A percentile compares a stretch with the other conserved stretches of the same genome.
Conservation (phyloP, 805 yeast species). For the Candida adriatica region DNA sequence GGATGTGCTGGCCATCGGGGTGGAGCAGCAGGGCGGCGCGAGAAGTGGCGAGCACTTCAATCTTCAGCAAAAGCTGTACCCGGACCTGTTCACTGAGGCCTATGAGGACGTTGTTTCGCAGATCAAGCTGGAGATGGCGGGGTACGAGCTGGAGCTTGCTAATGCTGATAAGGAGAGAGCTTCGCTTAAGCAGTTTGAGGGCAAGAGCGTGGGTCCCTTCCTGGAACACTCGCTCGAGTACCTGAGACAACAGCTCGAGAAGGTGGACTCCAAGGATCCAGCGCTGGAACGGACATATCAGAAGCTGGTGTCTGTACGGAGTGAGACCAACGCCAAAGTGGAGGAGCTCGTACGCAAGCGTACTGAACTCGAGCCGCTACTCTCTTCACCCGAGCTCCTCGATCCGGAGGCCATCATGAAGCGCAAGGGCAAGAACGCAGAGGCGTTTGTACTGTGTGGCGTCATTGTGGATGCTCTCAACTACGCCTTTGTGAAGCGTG, state of each 20-base stretch:
- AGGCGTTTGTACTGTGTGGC: slow-evolving; percentile 34
- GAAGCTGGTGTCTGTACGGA: slow-evolving; percentile 4
- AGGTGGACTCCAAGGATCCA: slow-evolving; percentile 8
- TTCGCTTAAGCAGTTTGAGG: slow-evolving; percentile 24
- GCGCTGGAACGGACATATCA: slow-evolving; percentile 6
- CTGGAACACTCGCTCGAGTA: slow-evolving; percentile 23
- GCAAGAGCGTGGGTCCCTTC: slow-evolving; percentile 24
- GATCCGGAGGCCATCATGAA: slow-evolving; percentile 24
- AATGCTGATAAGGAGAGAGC: neutral
- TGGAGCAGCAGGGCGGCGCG: neutral
- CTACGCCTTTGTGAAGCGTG: slow-evolving; percentile 25
- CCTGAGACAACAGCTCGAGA: slow-evolving; percentile 15
- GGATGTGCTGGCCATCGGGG: neutral
- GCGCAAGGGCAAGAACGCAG: slow-evolving; percentile 18
- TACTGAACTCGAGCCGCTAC: neutral
- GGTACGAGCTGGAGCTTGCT: neutral
- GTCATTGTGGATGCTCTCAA: slow-evolving; percentile 27
- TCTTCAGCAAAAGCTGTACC: neutral
- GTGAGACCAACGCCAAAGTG: slow-evolving; percentile 8
- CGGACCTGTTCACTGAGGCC: neutral
- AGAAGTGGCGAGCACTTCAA: neutral
- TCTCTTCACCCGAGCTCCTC: slow-evolving; percentile 2
- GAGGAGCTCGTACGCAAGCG: neutral
- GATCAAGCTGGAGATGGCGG: neutral
- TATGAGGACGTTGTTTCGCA: neutral